phyloP scores from a whole-genome alignment of 495 filamentous ascomycete genomes.

The Alectoria sarmentosa region DNA sequence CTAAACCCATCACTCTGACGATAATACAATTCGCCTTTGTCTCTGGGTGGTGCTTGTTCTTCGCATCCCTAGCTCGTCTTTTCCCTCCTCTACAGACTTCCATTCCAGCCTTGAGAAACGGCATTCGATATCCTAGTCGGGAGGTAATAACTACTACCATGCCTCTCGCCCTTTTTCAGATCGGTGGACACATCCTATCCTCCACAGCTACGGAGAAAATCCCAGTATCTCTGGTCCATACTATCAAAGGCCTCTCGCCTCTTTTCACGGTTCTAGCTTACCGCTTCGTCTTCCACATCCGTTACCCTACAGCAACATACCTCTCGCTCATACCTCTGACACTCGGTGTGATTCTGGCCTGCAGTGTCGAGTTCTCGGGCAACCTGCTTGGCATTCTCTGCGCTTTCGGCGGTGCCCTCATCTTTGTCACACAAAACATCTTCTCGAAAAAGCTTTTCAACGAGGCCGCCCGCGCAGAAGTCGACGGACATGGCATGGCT shows the following conservation, averaged over 20 bases:
- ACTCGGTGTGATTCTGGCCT: conserved; percentile 88
- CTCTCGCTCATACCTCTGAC: conserved; percentile 89
- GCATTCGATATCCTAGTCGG: conserved; percentile 71
- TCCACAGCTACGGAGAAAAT: conserved; percentile 92
- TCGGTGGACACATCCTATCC: conserved; percentile 86
- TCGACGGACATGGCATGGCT: conserved; percentile 50
- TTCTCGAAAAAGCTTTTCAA: conserved; percentile 99
- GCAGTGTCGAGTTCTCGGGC: conserved; percentile 78
- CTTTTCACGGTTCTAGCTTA: conserved; percentile 94
- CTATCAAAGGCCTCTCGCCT: conserved; percentile 97
- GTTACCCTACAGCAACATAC: conserved; percentile 83
- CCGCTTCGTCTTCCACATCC: conserved; percentile 77
- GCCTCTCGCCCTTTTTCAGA: conserved; percentile 85
- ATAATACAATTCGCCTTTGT: conserved; percentile 94
- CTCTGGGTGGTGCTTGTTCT: conserved; percentile 74
- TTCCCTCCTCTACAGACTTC: conserved; percentile 59
- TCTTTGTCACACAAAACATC: conserved; percentile 98
- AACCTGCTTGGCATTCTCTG: conserved; percentile 83
- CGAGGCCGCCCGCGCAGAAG: conserved; percentile 75
- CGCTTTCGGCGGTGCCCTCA: conserved; percentile 77
- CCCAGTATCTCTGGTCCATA: conserved; percentile 94
- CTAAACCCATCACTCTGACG: conserved; percentile 87
- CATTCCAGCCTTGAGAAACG: conserved; percentile 73
- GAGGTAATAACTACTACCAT: conserved; percentile 83
- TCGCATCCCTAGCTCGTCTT: conserved; percentile 61